phyloP scores from a whole-genome alignment of 257 asterid genomes.

The Mitragyna speciosa region DNA sequence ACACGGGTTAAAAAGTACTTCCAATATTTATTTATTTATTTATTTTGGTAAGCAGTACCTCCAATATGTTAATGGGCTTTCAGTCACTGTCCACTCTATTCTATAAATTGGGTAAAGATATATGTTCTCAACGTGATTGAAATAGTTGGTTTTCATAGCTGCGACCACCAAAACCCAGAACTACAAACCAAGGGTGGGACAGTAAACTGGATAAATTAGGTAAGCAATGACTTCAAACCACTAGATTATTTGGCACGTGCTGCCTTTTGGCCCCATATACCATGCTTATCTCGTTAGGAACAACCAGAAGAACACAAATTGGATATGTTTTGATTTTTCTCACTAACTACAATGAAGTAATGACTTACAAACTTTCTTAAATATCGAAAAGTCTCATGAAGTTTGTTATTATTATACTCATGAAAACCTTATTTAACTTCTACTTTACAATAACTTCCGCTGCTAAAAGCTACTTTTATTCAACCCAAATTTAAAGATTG shows the following conservation, averaged over 20 bases:
- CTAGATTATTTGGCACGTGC: background rate
- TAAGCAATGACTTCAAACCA: conserved; percentile 21
- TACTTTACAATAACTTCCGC: background rate
- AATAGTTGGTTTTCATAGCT: background rate
- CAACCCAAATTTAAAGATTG: too few relatives aligned
- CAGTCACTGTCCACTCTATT: background rate
- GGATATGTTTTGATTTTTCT: too few relatives aligned
- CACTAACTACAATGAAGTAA: background rate
- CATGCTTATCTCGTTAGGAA: background rate
- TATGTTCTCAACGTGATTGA: too few relatives aligned
- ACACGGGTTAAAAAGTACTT: too few relatives aligned
- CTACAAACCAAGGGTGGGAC: background rate
- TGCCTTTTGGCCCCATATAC: too few relatives aligned
- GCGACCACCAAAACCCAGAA: background rate
- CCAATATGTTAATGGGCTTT: too few relatives aligned
- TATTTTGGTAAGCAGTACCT: too few relatives aligned
- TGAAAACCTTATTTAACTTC: too few relatives aligned
- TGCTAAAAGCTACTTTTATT: too few relatives aligned
- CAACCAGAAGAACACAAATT: too few relatives aligned
- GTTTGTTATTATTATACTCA: background rate
- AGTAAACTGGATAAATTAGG: background rate
- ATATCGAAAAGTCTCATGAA: background rate
- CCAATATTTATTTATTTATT: too few relatives aligned
- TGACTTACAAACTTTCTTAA: background rate
- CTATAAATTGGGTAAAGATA: too few relatives aligned